Percentiles rank a stretch among this genome's conserved stretches.
These are phyloP conservation scores for Saccharomycopsis synnaedendra DNA, from an alignment of 805 yeast genomes.

Conservation along the genomic window DNA sequence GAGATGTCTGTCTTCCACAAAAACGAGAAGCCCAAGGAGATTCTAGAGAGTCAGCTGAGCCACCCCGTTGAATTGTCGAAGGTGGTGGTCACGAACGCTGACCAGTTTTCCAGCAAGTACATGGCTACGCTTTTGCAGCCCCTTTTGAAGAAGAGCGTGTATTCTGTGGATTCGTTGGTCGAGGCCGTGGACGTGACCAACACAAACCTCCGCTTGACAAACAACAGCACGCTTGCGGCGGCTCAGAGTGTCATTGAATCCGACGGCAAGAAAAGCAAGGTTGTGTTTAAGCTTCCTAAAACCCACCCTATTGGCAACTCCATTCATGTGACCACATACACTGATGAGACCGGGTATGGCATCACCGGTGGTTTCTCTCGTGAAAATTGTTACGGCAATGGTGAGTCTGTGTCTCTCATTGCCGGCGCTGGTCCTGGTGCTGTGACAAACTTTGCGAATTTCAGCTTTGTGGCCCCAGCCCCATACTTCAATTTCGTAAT, in stretches of 20 bases:
- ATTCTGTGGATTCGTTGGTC: slow-evolving; percentile 6
- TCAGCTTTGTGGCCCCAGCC: slow-evolving; percentile 1
- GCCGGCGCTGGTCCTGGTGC: not conserved
- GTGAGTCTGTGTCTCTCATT: slow-evolving; percentile 3
- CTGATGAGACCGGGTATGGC: slow-evolving; percentile 3
- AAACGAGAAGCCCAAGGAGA: not conserved
- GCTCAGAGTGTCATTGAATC: not conserved
- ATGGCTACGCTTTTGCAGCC: slow-evolving; percentile 4
- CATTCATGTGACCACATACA: slow-evolving; percentile 1
- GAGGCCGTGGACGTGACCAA: slow-evolving; percentile 1
- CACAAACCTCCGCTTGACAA: not conserved
- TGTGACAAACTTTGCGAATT: not conserved
- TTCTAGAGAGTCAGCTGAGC: not conserved
- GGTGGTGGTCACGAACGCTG: slow-evolving; percentile 7
- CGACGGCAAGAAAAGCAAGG: not conserved
- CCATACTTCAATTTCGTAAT: too few species aligned
- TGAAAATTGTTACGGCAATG: slow-evolving; percentile 10
- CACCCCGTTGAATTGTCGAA: not conserved
- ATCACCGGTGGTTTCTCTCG: slow-evolving; percentile 2
- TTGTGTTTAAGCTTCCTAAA: not conserved
- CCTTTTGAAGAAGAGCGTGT: not conserved
- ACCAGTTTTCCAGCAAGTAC: not conserved
- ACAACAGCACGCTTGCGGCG: not conserved
- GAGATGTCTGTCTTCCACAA: too few species aligned
- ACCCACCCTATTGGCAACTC: not conserved